Base-by-base conservation (phyloP, 257 asterid genomes). In the Echium plantagineum region DNA sequence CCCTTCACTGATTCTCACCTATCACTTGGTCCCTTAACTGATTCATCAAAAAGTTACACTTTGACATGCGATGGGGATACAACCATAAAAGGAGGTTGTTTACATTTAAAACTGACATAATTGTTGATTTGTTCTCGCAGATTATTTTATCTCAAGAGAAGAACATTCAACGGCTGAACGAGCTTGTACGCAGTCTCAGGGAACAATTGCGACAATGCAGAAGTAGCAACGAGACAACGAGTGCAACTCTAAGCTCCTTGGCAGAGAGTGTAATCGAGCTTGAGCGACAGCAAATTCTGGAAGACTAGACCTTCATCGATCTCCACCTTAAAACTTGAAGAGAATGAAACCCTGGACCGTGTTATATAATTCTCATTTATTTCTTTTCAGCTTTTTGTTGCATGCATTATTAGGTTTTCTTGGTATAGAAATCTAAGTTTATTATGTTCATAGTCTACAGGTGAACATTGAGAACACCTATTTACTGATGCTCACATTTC, bases 101-200 rank as follows among this genome's bases (percentile, higher is more conserved):
- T 53, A 10, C 57, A n/a, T 22, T 1, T 31, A 21, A 24, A 24
- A 24, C 26, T 3, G n/a, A 13, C 10, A 5, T 21, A 56, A 56
- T 21, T 9, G 42, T 56, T 24, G 42, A 56, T 56, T 24, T 58
- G 38, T n/a, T 59, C 7, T 52, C 74, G 82, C 86, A 85, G 96
- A 79, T 87, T 35, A 85, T 90, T 66, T 67, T 87, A 69, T 72
- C 93, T 31, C 98, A 91, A 74, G 96, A 91, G 74, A 91, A 84
- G 82, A 82, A 68, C 81, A 91, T 91, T 63, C 85, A 82, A 68
- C 80, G 78, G 63, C 82, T 90, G 55, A 87, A 77, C 31, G 96
- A 82, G 80, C 83, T 79, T 16, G 80, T 87, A 22, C 76, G 74
- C 61, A 79, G 75, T 72, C 94, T 91, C 1, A 83, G 74, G 67